Evolutionary conservation across 2,329 filamentous ascomycete species (phyloP), one percentile per base, ranked within the genome.

Genomic region (Pleoardoris graminearum): DNA sequence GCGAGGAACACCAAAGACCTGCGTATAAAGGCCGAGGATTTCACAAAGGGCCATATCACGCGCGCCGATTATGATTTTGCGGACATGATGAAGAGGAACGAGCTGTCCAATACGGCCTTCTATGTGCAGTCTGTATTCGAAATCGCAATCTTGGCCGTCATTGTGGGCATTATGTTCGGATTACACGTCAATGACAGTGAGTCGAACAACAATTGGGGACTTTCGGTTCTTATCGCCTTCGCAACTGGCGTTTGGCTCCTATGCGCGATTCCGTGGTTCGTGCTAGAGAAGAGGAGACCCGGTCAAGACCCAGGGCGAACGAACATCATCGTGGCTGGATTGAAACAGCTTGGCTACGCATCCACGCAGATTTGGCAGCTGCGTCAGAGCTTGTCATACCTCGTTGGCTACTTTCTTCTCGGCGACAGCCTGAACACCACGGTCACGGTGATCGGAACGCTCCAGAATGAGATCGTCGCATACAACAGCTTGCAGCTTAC

Each of bases 401-500:
- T 89, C 0, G 52, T 56, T 70, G 78, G 79, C 3, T 89, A 87
- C 63, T 88, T 89, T 65, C 75, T 89, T 1, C 79, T 89, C 0
- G 85, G 84, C n/a, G 86, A 89, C 69, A 85, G 82, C 1, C 76
- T 88, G 30, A 88, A 88, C 67, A 89, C 86, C 0, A 87, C 85
- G 0, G 83, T 88, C 4, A 88, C 86, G 0, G 85, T 89, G 19
- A 84, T 89, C 27, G 78, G 75, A 0, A 88, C 85, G 0, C 70
- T 88, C 4, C 86, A 89, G 63, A 88, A 88, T 59, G 77, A 77
- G 30, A 80, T 88, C 3, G 84, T 88, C 3, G 76, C 79, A 3
- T 89, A 87, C 69, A 84, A 86, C 62, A 85, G 84, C 0, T 73
- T 88, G 22, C 79, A 84, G 42, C 68, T 88, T 5, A 87, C 85